phyloP scores from a whole-genome alignment of 177 flowering plant species.

The Vitis hybrid region DNA sequence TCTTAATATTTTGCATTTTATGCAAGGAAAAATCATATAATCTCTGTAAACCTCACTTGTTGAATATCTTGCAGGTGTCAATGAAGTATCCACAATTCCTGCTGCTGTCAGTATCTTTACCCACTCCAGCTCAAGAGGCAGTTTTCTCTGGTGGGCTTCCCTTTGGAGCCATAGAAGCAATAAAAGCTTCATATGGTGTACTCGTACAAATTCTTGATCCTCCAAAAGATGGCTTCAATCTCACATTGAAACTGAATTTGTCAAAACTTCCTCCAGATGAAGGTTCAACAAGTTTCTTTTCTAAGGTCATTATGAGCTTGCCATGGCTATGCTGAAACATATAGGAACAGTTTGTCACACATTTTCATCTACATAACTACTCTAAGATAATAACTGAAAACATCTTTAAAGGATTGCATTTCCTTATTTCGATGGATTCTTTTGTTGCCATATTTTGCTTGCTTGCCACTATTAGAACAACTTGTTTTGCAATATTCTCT shows the following conservation, averaged over 20 bases:
- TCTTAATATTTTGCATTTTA: not conserved
- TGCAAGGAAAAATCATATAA: not conserved
- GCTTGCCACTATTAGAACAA: not conserved
- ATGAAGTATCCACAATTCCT: slow-evolving; percentile 73
- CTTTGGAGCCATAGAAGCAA: slow-evolving; percentile 88
- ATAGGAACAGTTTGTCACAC: slow-evolving; percentile 8
- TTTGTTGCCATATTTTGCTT: not conserved
- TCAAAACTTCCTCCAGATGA: slow-evolving; percentile 87
- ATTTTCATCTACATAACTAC: not conserved
- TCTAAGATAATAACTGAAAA: not conserved
- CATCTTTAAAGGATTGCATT: not conserved
- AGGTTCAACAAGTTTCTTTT: slow-evolving; percentile 64
- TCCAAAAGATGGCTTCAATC: slow-evolving; percentile 92
- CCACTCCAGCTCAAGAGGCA: slow-evolving; percentile 85
- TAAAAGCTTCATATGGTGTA: slow-evolving; percentile 74
- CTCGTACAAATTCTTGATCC: slow-evolving; percentile 94
- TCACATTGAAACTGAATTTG: slow-evolving; percentile 83
- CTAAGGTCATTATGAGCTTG: slow-evolving; percentile 53
- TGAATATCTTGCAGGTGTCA: slow-evolving; percentile 54
- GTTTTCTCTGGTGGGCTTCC: slow-evolving; percentile 82
- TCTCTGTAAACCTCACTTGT: not conserved
- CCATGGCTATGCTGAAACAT: slow-evolving; percentile 22
- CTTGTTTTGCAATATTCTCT: no score
- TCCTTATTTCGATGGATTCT: not conserved
- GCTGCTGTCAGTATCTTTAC: slow-evolving; percentile 74